Evolutionary conservation across 352 stramenopile genomes (phyloP).

Genomic region (Peronospora destructor): DNA sequence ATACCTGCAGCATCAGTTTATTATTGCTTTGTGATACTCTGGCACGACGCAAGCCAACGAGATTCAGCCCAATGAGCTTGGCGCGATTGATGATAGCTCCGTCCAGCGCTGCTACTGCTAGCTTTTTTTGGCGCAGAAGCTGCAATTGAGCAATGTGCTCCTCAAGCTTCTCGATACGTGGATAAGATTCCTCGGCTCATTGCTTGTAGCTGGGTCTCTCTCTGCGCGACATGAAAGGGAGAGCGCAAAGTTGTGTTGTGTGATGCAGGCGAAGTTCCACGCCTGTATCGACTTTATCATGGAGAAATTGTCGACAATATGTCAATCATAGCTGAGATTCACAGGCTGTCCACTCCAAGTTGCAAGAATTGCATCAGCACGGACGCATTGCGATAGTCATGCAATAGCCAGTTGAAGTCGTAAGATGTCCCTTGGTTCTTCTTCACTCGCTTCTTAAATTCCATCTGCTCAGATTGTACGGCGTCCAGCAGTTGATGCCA

Average conservation of each 20-base stretch:
- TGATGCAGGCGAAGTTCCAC: background rate
- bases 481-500: slow-evolving; percentile 23
- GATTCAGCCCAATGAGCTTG: slow-evolving; percentile 69
- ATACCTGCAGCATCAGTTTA: slow-evolving; percentile 70
- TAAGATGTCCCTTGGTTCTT: slow-evolving; percentile 3
- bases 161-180: slow-evolving; percentile 37
- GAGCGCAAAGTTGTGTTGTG: slow-evolving; percentile 13
- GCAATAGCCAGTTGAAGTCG: slow-evolving; percentile 21
- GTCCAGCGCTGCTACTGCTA: background rate
- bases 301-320: background rate
- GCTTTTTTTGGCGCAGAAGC: slow-evolving; percentile 8
- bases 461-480: slow-evolving; percentile 12
- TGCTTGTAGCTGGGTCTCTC: background rate
- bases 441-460: slow-evolving; percentile 6
- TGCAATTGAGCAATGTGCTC: slow-evolving; percentile 15
- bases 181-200: slow-evolving; percentile 8
- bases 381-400: slow-evolving; percentile 24
- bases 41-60: slow-evolving; percentile 61
- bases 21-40: slow-evolving; percentile 57
- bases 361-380: slow-evolving; percentile 24
- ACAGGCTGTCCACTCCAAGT: background rate
- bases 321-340: background rate
- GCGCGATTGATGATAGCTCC: no score
- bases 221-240: background rate
- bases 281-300: background rate